Conservation (phyloP, 768 basidiomycete species). For the Tylopilus vinaceipallidus region DNA sequence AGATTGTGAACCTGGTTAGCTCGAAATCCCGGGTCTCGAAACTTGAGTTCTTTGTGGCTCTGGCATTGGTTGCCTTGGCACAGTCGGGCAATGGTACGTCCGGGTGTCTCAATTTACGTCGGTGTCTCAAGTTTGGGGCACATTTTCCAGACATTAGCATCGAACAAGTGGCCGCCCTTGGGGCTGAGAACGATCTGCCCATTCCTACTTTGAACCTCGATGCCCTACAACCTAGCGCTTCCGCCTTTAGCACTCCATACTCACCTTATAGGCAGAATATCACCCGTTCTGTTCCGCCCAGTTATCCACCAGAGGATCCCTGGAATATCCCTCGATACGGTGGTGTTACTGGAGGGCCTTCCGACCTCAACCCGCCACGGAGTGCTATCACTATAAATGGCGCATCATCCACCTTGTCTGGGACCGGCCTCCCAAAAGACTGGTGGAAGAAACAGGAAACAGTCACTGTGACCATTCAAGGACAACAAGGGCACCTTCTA, state of each 20-base stretch:
- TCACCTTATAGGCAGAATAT: constrained; percentile 45
- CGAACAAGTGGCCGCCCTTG: constrained; percentile 76
- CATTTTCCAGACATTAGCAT: constrained; percentile 63
- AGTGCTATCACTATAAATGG: constrained; percentile 37
- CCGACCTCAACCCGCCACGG: constrained; percentile 25
- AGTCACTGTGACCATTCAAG: constrained; percentile 68
- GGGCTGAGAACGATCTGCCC: constrained; percentile 75
- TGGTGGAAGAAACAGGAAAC: constrained; percentile 89
- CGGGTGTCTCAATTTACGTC: neutral
- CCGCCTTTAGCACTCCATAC: constrained; percentile 44
- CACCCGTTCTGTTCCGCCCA: constrained; percentile 45
- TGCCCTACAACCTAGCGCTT: constrained; percentile 51
- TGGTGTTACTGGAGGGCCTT: constrained; percentile 31
- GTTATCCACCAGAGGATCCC: constrained; percentile 65
- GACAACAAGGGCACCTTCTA: constrained; percentile 90
- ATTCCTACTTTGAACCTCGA: constrained; percentile 68
- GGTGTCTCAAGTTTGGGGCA: neutral
- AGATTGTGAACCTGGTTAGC: constrained; percentile 92
- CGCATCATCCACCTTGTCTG: constrained; percentile 58
- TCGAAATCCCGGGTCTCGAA: constrained; percentile 77
- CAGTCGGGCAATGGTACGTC: constrained; percentile 73
- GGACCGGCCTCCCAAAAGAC: constrained; percentile 68
- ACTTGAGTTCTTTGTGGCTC: constrained; percentile 88
- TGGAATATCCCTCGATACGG: constrained; percentile 48
- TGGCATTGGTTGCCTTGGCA: constrained; percentile 84